Conservation (phyloP, 176 grass and related monocot species). For the Lolium multiflorum region DNA sequence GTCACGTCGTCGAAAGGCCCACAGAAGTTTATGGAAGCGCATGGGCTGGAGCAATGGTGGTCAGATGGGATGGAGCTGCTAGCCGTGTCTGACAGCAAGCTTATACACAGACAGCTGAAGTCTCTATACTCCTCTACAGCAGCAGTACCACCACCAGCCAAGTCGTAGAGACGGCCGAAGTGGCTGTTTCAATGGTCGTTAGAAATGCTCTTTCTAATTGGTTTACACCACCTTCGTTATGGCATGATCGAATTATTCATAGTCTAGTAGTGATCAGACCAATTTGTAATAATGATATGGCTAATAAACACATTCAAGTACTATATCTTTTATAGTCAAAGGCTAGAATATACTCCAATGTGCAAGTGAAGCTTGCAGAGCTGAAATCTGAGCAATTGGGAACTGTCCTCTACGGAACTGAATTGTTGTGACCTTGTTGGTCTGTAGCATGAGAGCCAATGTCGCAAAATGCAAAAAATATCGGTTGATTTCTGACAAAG, state of each 20-base stretch:
- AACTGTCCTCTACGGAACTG: neutral
- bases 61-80: slow-evolving; percentile 80
- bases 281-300: slow-evolving; percentile 26
- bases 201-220: slow-evolving; percentile 65
- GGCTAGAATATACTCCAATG: neutral
- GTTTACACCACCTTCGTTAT: slow-evolving; percentile 28
- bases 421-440: neutral
- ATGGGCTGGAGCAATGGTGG: slow-evolving; percentile 95
- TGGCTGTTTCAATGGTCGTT: slow-evolving; percentile 31
- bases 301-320: slow-evolving; percentile 21
- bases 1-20: slow-evolving; percentile 80
- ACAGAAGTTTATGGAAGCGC: slow-evolving; percentile 79
- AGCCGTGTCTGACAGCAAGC: slow-evolving; percentile 76
- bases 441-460: neutral
- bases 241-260: neutral
- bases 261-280: slow-evolving; percentile 30
- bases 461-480: neutral
- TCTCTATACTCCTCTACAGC: slow-evolving; percentile 61
- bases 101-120: slow-evolving; percentile 83
- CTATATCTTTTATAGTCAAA: neutral
- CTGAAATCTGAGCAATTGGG: neutral
- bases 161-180: slow-evolving; percentile 38
- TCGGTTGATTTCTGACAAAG: neutral
- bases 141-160: slow-evolving; percentile 37
- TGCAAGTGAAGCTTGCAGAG: neutral